phyloP scores from a whole-genome alignment of 441 rosid genomes.

The Aquilaria agallochum region DNA sequence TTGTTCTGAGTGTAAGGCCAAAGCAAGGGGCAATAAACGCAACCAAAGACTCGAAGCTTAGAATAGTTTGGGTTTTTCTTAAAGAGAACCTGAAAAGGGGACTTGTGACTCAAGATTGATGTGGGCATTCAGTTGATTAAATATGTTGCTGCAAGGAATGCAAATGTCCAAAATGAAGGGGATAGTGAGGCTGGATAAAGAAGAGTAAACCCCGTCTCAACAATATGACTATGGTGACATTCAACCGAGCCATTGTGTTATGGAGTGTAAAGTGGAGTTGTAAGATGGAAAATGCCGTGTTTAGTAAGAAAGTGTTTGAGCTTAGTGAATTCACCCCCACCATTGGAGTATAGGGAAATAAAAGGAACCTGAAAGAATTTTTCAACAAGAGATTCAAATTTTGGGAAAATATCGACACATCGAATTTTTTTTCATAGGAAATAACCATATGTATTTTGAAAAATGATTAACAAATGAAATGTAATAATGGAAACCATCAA shows the following conservation, averaged over 20 bases:
- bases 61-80: background rate
- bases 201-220: background rate
- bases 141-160: background rate
- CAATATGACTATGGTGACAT: background rate
- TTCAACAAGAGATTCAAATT: background rate
- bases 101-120: background rate
- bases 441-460: background rate
- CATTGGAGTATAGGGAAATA: background rate
- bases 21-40: background rate
- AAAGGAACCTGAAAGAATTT: background rate
- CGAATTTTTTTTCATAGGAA: background rate
- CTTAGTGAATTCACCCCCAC: background rate
- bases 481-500: too few relatives aligned
- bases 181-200: background rate
- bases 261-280: background rate
- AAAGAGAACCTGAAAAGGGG: background rate
- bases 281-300: background rate
- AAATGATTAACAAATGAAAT: background rate
- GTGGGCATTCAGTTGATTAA: background rate
- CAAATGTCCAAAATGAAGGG: background rate
- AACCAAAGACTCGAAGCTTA: background rate
- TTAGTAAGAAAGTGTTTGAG: background rate
- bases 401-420: background rate
- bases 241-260: background rate
- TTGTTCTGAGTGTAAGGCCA: background rate